Conservation (phyloP, 352 stramenopile genomes). For the Globisporangium canariense region DNA sequence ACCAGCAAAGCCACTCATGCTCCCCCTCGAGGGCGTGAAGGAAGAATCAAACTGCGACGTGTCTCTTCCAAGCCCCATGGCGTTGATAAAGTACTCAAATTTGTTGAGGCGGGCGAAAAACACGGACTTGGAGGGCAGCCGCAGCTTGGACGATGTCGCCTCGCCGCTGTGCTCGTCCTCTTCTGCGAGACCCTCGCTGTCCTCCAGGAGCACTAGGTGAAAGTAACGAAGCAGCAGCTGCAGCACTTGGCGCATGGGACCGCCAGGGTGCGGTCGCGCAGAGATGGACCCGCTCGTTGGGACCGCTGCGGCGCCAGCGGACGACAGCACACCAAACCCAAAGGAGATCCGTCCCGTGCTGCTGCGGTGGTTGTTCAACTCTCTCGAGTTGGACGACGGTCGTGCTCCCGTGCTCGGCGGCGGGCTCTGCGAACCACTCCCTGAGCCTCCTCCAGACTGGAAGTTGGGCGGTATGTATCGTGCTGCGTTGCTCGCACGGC, state of each 20-base stretch:
- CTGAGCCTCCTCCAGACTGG: constrained; percentile 17
- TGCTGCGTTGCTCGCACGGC: constrained; percentile 46
- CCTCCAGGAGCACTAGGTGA: constrained; percentile 61
- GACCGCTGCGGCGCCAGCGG: constrained; percentile 17
- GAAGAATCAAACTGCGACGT: constrained; percentile 69
- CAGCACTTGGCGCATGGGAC: constrained; percentile 80
- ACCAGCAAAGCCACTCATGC: constrained; percentile 9
- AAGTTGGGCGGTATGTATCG: constrained; percentile 19
- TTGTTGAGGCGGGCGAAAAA: constrained; percentile 81
- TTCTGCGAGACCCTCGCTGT: constrained; percentile 31
- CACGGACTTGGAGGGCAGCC: constrained; percentile 47
- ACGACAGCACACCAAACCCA: constrained; percentile 44
- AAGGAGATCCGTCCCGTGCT: constrained; percentile 20
- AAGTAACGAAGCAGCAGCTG: constrained; percentile 72
- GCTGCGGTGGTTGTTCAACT: constrained; percentile 9
- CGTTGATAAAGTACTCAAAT: constrained; percentile 83
- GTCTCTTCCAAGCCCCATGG: constrained; percentile 70
- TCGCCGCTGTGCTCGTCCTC: constrained; percentile 17
- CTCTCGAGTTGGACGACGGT: constrained; percentile 15
- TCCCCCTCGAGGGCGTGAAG: constrained; percentile 56
- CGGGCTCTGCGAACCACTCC: constrained; percentile 38
- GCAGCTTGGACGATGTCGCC: constrained; percentile 31
- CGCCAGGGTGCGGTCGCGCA: constrained; percentile 66
- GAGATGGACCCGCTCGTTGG: constrained; percentile 36
- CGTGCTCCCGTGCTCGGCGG: constrained; percentile 21